Evolutionary conservation across 768 basidiomycete species (phyloP), one percentile per base, ranked within the genome.

Genomic region (Brasilioporus rufonigricans): DNA sequence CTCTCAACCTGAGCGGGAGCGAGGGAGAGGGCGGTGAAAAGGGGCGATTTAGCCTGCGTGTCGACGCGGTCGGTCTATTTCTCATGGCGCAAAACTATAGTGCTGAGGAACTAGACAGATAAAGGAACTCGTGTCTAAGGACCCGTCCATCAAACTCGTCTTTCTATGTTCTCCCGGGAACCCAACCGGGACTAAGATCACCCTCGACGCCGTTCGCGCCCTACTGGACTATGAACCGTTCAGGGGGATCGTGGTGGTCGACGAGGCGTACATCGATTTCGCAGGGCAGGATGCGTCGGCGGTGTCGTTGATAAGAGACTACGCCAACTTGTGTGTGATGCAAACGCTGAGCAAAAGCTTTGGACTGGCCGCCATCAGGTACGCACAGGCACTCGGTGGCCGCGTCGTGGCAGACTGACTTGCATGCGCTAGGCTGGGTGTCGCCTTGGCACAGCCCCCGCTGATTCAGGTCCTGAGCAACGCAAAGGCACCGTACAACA

Each of bases 181-280:
- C 68, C 97, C 97, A 0, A 95, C 94, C 0, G 93, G 94, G 10
- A 98, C 95, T 0, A 71, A 87, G 26, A 84, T 98, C 49, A 80
- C 92, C 0, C 80, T 95, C 24, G 64, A 78, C 11, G 79, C 86
- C 13, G 76, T 98, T 55, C 80, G 83, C 1, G 64, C 79, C 11
- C 71, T 98, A 16, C 75, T 96, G 24, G 86, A 93, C 29, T 90
- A 90, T 70, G 79, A 84, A 10, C 76, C 77, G 0, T 98, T 91
- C 81, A 91, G 86, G 61, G 97, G 97, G 9, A 84, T 99, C 57
- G 86, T 98, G 36, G 80, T 96, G 27, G 86, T 98, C 6, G 97
- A 99, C 65, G 97, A 99, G 70, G 97, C 97, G 0, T 98, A 99
- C 73, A 89, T 98, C 67, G 97, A 99, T 70, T 99, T 98, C 64